Evolutionary conservation across 1,139 yeast species (phyloP).

Genomic region (Saccharomyces pastorianus): DNA sequence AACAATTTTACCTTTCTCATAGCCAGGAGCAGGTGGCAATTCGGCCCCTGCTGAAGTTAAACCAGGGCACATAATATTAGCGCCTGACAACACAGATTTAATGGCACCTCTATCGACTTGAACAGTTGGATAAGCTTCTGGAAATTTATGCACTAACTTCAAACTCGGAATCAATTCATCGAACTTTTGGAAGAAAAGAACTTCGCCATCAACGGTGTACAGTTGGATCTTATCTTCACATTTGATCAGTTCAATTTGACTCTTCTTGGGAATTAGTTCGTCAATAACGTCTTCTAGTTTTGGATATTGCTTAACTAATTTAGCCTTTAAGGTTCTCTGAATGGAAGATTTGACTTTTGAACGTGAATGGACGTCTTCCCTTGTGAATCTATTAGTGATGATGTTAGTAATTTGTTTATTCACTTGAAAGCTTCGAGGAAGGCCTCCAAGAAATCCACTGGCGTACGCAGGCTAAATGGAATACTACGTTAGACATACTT

Average conservation of each 20-base stretch:
- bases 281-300: conserved; percentile 67
- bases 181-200: conserved; percentile 73
- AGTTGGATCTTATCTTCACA: conserved; percentile 85
- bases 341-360: conserved; percentile 89
- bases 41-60: conserved; percentile 83
- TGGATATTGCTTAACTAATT: conserved; percentile 66
- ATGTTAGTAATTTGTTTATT: not conserved
- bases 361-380: conserved; percentile 82
- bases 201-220: conserved; percentile 65
- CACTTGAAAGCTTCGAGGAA: not conserved
- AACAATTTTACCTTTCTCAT: conserved; percentile 62
- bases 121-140: conserved; percentile 73
- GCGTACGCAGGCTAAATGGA: not conserved
- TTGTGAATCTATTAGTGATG: conserved; percentile 50
- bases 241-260: conserved; percentile 70
- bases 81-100: conserved; percentile 88
- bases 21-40: conserved; percentile 61
- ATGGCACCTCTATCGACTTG: conserved; percentile 96
- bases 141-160: conserved; percentile 72
- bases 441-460: not conserved
- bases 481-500: not conserved
- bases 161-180: conserved; percentile 78
- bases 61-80: conserved; percentile 97
- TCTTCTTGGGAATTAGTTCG: conserved; percentile 80
- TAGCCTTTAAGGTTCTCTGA: conserved; percentile 73